Conservation (phyloP, 805 yeast species). For the Wickerhamiella kurtzmanii region DNA sequence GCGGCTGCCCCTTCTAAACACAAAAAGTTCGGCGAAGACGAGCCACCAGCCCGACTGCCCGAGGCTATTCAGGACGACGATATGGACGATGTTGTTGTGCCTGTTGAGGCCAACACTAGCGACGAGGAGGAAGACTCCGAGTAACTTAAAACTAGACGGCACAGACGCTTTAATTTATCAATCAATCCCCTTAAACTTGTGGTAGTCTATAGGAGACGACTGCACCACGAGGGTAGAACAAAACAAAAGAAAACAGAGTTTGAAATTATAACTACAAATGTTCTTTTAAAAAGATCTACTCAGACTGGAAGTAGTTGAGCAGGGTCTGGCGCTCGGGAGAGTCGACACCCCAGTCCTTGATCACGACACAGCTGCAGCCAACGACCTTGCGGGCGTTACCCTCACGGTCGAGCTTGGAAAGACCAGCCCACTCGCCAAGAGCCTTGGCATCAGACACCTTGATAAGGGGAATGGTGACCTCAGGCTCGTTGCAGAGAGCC, state of each 20-base stretch:
- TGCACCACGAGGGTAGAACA: no score
- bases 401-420: constrained; percentile 98
- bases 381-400: constrained; percentile 99
- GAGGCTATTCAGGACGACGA: constrained; percentile 1
- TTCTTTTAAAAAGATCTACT: constrained; percentile 31
- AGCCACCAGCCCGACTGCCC: background rate
- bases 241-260: background rate
- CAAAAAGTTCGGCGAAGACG: constrained; percentile 7
- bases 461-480: constrained; percentile 91
- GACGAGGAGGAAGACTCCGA: constrained; percentile 2
- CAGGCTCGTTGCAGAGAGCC: constrained; percentile 98
- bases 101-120: constrained; percentile 2
- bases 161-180: background rate
- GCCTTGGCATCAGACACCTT: constrained; percentile 99
- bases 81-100: constrained; percentile 3
- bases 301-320: constrained; percentile 89
- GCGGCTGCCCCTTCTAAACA: background rate
- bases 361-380: constrained; percentile 99
- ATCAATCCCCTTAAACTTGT: background rate
- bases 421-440: constrained; percentile 99
- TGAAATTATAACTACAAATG: background rate
- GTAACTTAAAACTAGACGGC: background rate
- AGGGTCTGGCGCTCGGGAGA: constrained; percentile 93
- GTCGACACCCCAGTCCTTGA: constrained; percentile 99
- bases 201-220: background rate